These are phyloP conservation scores for Epithele typhae DNA, from an alignment of 768 basidiomycete species.

Conservation along the genomic window DNA sequence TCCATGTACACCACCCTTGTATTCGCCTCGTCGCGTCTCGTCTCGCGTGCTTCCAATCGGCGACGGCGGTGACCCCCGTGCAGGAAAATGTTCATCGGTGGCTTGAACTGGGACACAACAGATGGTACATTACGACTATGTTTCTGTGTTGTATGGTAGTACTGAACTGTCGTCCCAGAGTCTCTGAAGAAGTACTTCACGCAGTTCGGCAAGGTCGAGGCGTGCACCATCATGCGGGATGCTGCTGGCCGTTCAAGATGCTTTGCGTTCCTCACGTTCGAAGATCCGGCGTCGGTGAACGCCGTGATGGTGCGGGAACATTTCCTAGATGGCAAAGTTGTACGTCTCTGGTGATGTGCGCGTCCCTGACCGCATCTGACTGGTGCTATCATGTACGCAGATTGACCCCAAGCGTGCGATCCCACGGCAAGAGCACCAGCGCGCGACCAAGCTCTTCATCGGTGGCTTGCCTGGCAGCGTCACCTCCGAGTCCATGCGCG, in stretches of 20 bases:
- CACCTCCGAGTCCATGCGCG: conserved; percentile 89
- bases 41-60: conserved; percentile 18
- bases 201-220: conserved; percentile 95
- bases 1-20: conserved; percentile 25
- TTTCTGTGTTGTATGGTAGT: conserved; percentile 37
- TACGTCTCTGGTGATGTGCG: conserved; percentile 38
- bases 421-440: conserved; percentile 90
- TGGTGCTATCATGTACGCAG: conserved; percentile 39
- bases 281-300: conserved; percentile 88
- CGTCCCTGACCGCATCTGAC: conserved; percentile 1
- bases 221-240: conserved; percentile 99
- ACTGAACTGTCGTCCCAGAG: conserved; percentile 49
- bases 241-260: conserved; percentile 91
- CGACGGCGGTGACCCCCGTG: conserved; percentile 7
- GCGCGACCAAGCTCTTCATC: conserved; percentile 93
- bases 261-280: conserved; percentile 97
- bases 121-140: conserved; percentile 71
- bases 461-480: conserved; percentile 90
- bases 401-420: conserved; percentile 99
- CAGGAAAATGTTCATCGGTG: conserved; percentile 99
- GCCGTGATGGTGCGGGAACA: conserved; percentile 95
- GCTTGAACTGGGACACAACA: conserved; percentile 99
- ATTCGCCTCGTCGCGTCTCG: not conserved
- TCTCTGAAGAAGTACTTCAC: conserved; percentile 82
- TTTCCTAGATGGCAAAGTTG: conserved; percentile 94